Percentiles rank a stretch among this genome's conserved stretches.
These are phyloP conservation scores for Phytophthora idaei DNA, from an alignment of 352 stramenopile species.

Conservation along the genomic window DNA sequence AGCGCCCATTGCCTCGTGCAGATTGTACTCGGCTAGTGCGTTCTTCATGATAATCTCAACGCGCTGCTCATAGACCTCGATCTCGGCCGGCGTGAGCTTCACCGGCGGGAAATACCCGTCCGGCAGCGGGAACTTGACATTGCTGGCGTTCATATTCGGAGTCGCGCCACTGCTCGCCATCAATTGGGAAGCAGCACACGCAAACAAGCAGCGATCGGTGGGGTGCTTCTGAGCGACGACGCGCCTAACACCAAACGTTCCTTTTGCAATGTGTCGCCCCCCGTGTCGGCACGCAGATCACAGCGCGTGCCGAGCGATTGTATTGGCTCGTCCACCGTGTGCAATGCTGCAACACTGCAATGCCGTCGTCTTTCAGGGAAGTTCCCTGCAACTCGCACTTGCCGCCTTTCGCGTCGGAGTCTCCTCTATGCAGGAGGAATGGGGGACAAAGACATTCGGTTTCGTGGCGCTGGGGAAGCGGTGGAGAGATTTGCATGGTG, in stretches of 20 bases:
- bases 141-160: slow-evolving; percentile 29
- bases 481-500: slow-evolving; percentile 25
- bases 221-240: slow-evolving; percentile 5
- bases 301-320: slow-evolving; percentile 23
- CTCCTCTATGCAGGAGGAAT: slow-evolving; percentile 21
- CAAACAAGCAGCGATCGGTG: slow-evolving; percentile 2
- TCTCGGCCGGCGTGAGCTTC: slow-evolving; percentile 31
- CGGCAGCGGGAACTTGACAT: slow-evolving; percentile 44
- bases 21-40: slow-evolving; percentile 47
- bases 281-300: slow-evolving; percentile 11
- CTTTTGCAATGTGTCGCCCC: slow-evolving; percentile 40
- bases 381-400: slow-evolving; percentile 23
- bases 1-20: slow-evolving; percentile 46
- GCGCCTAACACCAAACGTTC: slow-evolving; percentile 24
- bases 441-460: slow-evolving; percentile 23
- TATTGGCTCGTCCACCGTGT: slow-evolving; percentile 34
- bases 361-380: slow-evolving; percentile 15
- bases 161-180: slow-evolving; percentile 16
- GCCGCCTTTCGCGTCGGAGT: slow-evolving; percentile 31
- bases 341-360: slow-evolving; percentile 46
- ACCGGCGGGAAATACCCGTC: slow-evolving; percentile 48
- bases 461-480: slow-evolving; percentile 18
- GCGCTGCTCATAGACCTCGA: slow-evolving; percentile 44
- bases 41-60: slow-evolving; percentile 52
- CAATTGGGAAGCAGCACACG: neutral